Evolutionary conservation across 768 basidiomycete genomes (phyloP).

Genomic region (Strobilomyces confusus): DNA sequence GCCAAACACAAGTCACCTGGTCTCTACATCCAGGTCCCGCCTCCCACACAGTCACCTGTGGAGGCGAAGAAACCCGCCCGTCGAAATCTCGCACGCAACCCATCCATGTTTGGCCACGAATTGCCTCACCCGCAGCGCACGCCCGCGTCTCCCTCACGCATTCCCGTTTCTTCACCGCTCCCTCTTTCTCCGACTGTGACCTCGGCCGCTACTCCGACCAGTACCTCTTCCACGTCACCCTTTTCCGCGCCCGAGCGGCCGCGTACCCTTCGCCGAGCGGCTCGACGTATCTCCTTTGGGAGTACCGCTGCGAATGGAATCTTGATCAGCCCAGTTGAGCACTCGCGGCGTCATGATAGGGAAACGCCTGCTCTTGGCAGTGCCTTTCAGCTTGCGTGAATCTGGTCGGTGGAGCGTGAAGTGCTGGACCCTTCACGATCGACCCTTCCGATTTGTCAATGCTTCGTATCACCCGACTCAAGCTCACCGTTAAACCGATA

Average conservation of each 20-base stretch:
- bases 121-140: slow-evolving; percentile 45
- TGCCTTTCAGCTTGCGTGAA: slow-evolving; percentile 64
- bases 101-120: slow-evolving; percentile 65
- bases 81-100: slow-evolving; percentile 53
- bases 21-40: slow-evolving; percentile 18
- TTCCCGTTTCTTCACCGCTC: slow-evolving; percentile 28
- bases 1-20: slow-evolving; percentile 17
- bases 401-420: neutral
- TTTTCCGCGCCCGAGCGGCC: slow-evolving; percentile 20
- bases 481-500: slow-evolving; percentile 1
- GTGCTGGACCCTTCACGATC: slow-evolving; percentile 2
- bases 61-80: slow-evolving; percentile 30
- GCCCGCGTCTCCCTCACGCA: slow-evolving; percentile 29
- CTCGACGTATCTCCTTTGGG: slow-evolving; percentile 65
- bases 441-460: slow-evolving; percentile 6
- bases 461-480: slow-evolving; percentile 7
- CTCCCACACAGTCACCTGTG: slow-evolving; percentile 11
- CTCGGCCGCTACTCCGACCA: slow-evolving; percentile 5
- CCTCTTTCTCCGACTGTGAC: slow-evolving; percentile 17
- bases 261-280: slow-evolving; percentile 34
- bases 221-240: slow-evolving; percentile 13
- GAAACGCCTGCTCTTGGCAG: slow-evolving; percentile 51
- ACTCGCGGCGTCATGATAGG: slow-evolving; percentile 24
- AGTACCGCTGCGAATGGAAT: slow-evolving; percentile 34
- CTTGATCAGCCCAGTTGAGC: slow-evolving; percentile 36